These are phyloP conservation scores for Thecaphora thlaspeos DNA, from an alignment of 1,284 basidiomycete genomes.

Conservation along the genomic window DNA sequence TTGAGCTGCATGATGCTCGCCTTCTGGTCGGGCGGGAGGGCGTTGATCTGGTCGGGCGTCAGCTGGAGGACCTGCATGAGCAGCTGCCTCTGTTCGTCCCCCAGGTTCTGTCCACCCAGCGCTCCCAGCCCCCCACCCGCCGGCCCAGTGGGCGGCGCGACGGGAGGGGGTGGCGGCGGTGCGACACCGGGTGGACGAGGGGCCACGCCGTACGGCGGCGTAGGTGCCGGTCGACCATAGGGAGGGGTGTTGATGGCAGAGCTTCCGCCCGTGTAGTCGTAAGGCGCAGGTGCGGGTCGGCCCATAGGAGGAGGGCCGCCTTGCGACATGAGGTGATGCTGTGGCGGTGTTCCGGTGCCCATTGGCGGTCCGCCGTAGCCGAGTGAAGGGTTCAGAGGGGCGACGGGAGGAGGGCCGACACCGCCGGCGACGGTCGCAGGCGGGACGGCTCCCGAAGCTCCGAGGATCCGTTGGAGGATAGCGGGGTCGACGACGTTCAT, in stretches of 20 bases:
- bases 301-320: conserved; percentile 8
- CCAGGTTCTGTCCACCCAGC: conserved; percentile 31
- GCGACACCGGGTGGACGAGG: conserved; percentile 5
- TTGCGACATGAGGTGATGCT: conserved; percentile 11
- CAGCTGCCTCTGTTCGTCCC: conserved; percentile 47
- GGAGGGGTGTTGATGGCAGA: conserved; percentile 7
- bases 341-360: conserved; percentile 31
- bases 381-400: no score
- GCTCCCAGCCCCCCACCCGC: conserved; percentile 33
- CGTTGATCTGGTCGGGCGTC: conserved; percentile 81
- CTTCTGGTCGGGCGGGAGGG: conserved; percentile 76
- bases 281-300: conserved; percentile 18
- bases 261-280: conserved; percentile 7
- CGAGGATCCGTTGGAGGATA: conserved; percentile 68
- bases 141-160: conserved; percentile 11
- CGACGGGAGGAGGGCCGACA: neutral
- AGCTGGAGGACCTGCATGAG: conserved; percentile 74
- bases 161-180: conserved; percentile 10
- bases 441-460: conserved; percentile 24
- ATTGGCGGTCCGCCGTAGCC: neutral
- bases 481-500: conserved; percentile 91
- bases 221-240: neutral
- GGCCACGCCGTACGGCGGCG: conserved; percentile 1
- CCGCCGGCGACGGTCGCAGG: conserved; percentile 5
- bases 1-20: conserved; percentile 73